These are phyloP conservation scores for Gryganskiella cystojenkinii DNA, from an alignment of 192 early-diverging fungal species.

Conservation along the genomic window DNA sequence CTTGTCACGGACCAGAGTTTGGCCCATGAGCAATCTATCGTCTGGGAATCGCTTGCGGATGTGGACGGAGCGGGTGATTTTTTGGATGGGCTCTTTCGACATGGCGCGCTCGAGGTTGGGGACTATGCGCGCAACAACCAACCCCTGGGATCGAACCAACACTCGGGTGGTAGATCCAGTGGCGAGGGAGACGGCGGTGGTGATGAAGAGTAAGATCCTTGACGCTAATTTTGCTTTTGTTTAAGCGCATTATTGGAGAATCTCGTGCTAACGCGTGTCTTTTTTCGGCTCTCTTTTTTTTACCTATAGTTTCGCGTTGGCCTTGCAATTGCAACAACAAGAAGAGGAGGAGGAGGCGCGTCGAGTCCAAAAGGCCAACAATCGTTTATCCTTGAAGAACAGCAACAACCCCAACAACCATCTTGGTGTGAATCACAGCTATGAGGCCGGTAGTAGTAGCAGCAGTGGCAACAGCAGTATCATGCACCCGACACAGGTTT, in stretches of 20 bases:
- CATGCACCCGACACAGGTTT: not conserved
- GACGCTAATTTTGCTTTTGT: not conserved
- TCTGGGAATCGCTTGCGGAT: conserved; percentile 80
- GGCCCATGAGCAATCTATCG: conserved; percentile 69
- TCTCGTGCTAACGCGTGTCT: not conserved
- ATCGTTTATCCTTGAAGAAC: conserved; percentile 10
- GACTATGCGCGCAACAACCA: conserved; percentile 56
- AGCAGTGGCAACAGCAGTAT: not conserved
- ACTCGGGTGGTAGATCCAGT: not conserved
- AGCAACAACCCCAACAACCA: conserved; percentile 11
- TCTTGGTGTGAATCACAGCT: not conserved
- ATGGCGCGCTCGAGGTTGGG: conserved; percentile 39
- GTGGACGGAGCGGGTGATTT: conserved; percentile 71
- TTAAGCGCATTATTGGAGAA: not conserved
- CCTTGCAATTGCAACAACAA: conserved; percentile 54
- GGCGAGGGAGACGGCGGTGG: conserved; percentile 21
- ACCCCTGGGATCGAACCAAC: conserved; percentile 21
- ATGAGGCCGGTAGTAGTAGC: not conserved
- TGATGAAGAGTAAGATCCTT: conserved; percentile 55
- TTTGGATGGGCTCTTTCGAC: conserved; percentile 65
- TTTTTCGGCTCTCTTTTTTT: conserved; percentile 1
- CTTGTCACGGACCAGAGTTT: conserved; percentile 79
- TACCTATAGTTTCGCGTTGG: conserved; percentile 50
- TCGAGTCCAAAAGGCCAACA: conserved; percentile 18
- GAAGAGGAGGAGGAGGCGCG: conserved; percentile 54